Base-by-base conservation (phyloP, 306 rosid genomes). In the Vigna angularis region DNA sequence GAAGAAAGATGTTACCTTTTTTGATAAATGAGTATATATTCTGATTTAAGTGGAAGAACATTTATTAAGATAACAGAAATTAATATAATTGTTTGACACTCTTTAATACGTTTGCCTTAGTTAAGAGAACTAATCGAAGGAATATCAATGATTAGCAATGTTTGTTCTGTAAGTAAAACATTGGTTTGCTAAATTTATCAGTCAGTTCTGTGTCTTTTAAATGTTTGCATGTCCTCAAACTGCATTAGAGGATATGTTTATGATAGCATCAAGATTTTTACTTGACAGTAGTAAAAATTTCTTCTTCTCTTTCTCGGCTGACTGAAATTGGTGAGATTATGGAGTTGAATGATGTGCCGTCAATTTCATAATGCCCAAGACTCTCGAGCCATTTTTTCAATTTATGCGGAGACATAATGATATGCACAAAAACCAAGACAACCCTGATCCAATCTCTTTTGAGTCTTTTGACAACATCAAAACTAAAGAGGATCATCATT, bases 381-480 rank as follows among this genome's bases (percentile, higher is more conserved):
- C 50, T 72, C 0, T 72, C 0, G 18, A 70, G 36, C 4, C 12
- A 51, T 36, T 72, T 77, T 66, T 50, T 66, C 73, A 65, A 65
- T 70, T 56, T 53, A 26, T 40, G 63, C 5, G 8, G 79, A 77
- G 65, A 84, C 87, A 76, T 72, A 84, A 84, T 76, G 80, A 84
- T 80, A 65, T 36, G 78, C 89, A 70, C 80, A 81, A 72, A 84
- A 68, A 45, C 88, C 83, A 66, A 79, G 38, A 86, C 68, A 56
- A 70, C 62, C 74, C n/a, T 66, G 62, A 44, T 76, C 72, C 75
- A 79, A 82, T 0, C 34, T 17, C 79, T 82, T 83, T 86, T 47
- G 77, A 79, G 84, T 66, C 89, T 86, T 79, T 86, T 79, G 44
- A 82, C 86, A 52, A 78, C 59, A 52, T 6, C 71, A 53, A 34